Conservation (phyloP, 2,329 filamentous ascomycete species). For the Niveomyces coronatus region DNA sequence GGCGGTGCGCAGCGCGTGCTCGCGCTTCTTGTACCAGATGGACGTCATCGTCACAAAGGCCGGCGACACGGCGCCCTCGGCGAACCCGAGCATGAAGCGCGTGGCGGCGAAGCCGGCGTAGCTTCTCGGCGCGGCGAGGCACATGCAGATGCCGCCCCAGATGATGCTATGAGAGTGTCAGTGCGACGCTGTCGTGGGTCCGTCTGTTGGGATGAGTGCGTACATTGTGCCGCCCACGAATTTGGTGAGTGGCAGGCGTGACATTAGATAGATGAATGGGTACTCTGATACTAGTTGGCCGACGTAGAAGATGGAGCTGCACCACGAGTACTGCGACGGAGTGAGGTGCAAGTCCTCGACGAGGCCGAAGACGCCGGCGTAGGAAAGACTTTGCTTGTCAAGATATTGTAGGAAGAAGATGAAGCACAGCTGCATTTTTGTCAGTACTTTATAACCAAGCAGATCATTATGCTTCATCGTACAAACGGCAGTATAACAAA, state of each 20-base stretch:
- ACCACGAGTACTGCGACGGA: slow-evolving; percentile 38
- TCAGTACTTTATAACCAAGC: no score
- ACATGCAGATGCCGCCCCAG: slow-evolving; percentile 34
- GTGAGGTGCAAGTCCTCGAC: slow-evolving; percentile 34
- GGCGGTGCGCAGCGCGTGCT: slow-evolving; percentile 21
- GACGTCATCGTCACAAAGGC: slow-evolving; percentile 23
- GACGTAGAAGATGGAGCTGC: slow-evolving; percentile 34
- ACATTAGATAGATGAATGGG: slow-evolving; percentile 42
- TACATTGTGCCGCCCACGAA: slow-evolving; percentile 39
- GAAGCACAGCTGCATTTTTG: no score
- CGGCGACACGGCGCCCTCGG: slow-evolving; percentile 21
- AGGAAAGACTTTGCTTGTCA: slow-evolving; percentile 39
- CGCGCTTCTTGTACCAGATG: slow-evolving; percentile 20
- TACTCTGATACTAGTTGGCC: slow-evolving; percentile 36
- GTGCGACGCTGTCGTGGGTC: not conserved
- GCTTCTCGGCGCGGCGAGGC: slow-evolving; percentile 29
- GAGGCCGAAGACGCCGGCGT: slow-evolving; percentile 36
- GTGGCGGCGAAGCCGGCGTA: slow-evolving; percentile 29
- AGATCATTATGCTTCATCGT: no score
- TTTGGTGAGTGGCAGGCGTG: slow-evolving; percentile 35
- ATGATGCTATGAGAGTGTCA: slow-evolving; percentile 20
- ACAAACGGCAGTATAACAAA: no score
- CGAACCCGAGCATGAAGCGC: slow-evolving; percentile 25
- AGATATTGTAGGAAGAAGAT: slow-evolving; percentile 34
- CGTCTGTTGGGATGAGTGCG: slow-evolving; percentile 6